Percentiles rank a stretch among this genome's conserved stretches.
phyloP scores from a whole-genome alignment of 1,139 yeast genomes.

The Suhomyces bolitotheri region DNA sequence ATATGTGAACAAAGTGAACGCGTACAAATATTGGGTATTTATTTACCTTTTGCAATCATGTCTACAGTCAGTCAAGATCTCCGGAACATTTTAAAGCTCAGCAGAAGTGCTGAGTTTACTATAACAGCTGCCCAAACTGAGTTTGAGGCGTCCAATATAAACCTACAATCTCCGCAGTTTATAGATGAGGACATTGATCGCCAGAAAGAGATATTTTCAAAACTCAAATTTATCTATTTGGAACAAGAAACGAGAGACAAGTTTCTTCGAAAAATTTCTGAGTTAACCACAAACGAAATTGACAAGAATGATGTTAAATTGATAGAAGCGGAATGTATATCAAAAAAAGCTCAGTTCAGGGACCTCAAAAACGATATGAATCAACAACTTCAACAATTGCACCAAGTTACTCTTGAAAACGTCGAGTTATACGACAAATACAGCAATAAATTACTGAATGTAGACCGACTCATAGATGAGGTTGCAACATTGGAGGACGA shows the following conservation, averaged over 20 bases:
- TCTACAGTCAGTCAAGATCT: too few relatives aligned
- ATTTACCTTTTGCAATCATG: too few relatives aligned
- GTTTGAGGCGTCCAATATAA: slow-evolving; percentile 17
- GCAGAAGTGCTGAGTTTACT: slow-evolving; percentile 8
- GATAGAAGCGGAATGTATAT: slow-evolving; percentile 20
- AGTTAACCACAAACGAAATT: slow-evolving; percentile 18
- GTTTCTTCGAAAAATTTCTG: slow-evolving; percentile 38
- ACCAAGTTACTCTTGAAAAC: slow-evolving; percentile 21
- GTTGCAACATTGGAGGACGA: slow-evolving; percentile 21
- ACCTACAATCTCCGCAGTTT: slow-evolving; percentile 23
- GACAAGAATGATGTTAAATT: slow-evolving; percentile 21
- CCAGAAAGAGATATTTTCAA: slow-evolving; percentile 44
- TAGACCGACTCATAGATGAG: slow-evolving; percentile 19
- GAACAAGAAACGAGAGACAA: slow-evolving; percentile 71
- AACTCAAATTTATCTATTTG: slow-evolving; percentile 59
- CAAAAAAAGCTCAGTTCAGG: slow-evolving; percentile 22
- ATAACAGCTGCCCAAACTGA: slow-evolving; percentile 16
- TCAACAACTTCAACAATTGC: slow-evolving; percentile 22
- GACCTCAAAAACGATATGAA: slow-evolving; percentile 21
- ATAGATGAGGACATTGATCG: slow-evolving; percentile 34
- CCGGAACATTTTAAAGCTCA: background rate
- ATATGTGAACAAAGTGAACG: too few relatives aligned
- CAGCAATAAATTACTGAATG: slow-evolving; percentile 13
- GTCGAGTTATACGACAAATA: slow-evolving; percentile 21
- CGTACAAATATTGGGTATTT: too few relatives aligned